Base-by-base conservation (phyloP, 495 filamentous ascomycete species). In the Corynascus novoguineensis region DNA sequence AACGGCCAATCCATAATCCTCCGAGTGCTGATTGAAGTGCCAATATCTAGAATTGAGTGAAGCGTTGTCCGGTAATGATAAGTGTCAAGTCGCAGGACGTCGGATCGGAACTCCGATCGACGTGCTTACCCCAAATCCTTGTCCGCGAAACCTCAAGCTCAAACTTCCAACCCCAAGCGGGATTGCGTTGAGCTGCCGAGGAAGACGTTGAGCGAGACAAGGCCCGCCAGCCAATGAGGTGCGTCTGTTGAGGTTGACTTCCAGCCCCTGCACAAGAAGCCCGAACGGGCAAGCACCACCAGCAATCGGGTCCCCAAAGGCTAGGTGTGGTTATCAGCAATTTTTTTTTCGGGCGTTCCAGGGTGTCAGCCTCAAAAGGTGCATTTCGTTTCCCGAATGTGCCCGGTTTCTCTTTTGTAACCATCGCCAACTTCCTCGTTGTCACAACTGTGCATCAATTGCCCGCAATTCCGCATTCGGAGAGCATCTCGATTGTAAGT, bases 181-280 rank as follows among this genome's bases (percentile, higher is more conserved):
- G 50, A 42, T 61, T 57, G 50, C 50, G 59, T 61, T 61, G 59
- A 54, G 59, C 34, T 61, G 50, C 59, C 59, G 59, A 58, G 54
- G 59, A 38, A 53, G 59, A 55, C 55, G 59, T 61, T 61, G 59
- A 53, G 59, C 1, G 27, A 28, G 3, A 28, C 25, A 45, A 27
- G 35, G 42, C 22, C 0, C 2, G 2, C 17, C 15, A 37, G 37
- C 56, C 47, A 58, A 51, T 53, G 15, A 41, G 35, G 41, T 12
- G 22, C 15, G 49, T 47, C 49, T 53, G 56, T 58, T 58, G 56
- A 58, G 56, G 35, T 28, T 44, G 28, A 15, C 38, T 41, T n/a
- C 38, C 55, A 31, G 48, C 38, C 51, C 48, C 47, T 6, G 21
- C 29, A 49, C 15, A 15, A 10, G 35, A 19, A 19, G 9, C 22